Conservation (phyloP, 164 flowering plant species). For the Aristolochia fimbriata region DNA sequence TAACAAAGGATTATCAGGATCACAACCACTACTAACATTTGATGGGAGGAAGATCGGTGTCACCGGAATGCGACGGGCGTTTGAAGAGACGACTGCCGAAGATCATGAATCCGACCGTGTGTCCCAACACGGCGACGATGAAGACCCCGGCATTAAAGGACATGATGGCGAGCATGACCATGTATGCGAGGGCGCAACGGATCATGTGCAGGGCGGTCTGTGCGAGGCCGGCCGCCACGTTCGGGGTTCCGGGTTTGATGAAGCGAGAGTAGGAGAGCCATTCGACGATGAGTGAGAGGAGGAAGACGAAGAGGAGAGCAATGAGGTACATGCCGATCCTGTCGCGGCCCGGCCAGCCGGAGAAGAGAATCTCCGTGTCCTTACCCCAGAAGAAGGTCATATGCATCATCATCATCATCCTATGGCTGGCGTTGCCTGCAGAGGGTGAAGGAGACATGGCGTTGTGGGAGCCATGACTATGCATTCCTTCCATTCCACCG, state of each 20-base stretch:
- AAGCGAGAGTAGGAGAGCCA: slow-evolving; percentile 19
- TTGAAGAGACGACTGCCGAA: slow-evolving; percentile 15
- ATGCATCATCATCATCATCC: slow-evolving; percentile 26
- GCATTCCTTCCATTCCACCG: slow-evolving; percentile 2
- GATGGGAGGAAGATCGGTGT: slow-evolving; percentile 4
- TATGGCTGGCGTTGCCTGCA: neutral
- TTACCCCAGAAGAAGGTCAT: slow-evolving; percentile 47
- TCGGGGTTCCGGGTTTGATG: slow-evolving; percentile 12
- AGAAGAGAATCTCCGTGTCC: slow-evolving; percentile 29
- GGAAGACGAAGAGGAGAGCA: slow-evolving; percentile 27
- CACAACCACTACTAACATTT: slow-evolving; percentile 2
- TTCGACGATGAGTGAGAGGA: slow-evolving; percentile 26
- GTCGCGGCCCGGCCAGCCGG: slow-evolving; percentile 34
- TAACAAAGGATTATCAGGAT: too few species aligned
- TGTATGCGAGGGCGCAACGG: slow-evolving; percentile 24
- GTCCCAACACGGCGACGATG: slow-evolving; percentile 23
- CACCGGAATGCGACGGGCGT: neutral
- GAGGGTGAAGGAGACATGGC: slow-evolving; percentile 2
- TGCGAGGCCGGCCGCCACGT: slow-evolving; percentile 8
- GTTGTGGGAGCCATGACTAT: neutral
- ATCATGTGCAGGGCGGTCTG: slow-evolving; percentile 11
- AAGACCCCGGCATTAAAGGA: slow-evolving; percentile 25
- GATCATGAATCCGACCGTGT: slow-evolving; percentile 18
- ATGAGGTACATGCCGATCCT: slow-evolving; percentile 32
- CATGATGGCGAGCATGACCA: slow-evolving; percentile 33